Conservation (phyloP, 495 filamentous ascomycete genomes). For the Neurospora sp. region DNA sequence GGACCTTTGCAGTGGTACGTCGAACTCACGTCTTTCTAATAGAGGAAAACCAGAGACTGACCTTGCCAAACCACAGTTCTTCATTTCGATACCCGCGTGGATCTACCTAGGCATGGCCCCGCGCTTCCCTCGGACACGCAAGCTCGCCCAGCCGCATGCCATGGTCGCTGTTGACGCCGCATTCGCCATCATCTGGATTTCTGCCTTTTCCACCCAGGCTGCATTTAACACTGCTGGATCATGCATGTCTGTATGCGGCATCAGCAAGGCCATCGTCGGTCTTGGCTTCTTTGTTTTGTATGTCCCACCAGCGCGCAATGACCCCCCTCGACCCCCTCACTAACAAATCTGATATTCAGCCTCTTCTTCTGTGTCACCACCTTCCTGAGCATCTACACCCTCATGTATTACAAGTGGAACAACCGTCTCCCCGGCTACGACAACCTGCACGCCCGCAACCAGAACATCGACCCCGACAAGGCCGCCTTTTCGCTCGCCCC, state of each 20-base stretch:
- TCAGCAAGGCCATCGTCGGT: slow-evolving; percentile 70
- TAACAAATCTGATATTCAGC: slow-evolving; percentile 30
- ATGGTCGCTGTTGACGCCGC: slow-evolving; percentile 65
- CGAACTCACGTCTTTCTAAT: neutral
- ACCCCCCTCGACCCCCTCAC: neutral
- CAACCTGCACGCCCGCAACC: slow-evolving; percentile 34
- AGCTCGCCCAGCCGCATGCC: slow-evolving; percentile 72
- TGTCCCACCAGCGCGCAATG: slow-evolving; percentile 15
- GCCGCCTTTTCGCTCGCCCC: slow-evolving; percentile 47
- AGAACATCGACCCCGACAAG: slow-evolving; percentile 49
- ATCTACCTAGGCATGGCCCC: slow-evolving; percentile 78
- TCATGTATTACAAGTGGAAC: slow-evolving; percentile 68
- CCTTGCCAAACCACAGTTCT: slow-evolving; percentile 49
- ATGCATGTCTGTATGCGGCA: slow-evolving; percentile 48
- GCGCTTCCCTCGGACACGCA: slow-evolving; percentile 69
- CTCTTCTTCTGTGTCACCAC: slow-evolving; percentile 64
- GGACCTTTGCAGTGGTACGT: slow-evolving; percentile 70
- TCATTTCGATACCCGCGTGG: slow-evolving; percentile 70
- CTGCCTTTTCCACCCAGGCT: slow-evolving; percentile 68
- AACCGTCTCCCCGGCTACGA: slow-evolving; percentile 65
- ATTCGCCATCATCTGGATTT: slow-evolving; percentile 74
- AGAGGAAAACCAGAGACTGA: slow-evolving; percentile 1
- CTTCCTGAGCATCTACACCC: slow-evolving; percentile 64
- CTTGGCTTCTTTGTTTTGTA: slow-evolving; percentile 77
- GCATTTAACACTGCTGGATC: slow-evolving; percentile 46